A percentile compares a stretch with the other conserved stretches of the same genome.
These are phyloP conservation scores for Margaritispora aquatica DNA, from an alignment of 495 filamentous ascomycete genomes.

Conservation along the genomic window DNA sequence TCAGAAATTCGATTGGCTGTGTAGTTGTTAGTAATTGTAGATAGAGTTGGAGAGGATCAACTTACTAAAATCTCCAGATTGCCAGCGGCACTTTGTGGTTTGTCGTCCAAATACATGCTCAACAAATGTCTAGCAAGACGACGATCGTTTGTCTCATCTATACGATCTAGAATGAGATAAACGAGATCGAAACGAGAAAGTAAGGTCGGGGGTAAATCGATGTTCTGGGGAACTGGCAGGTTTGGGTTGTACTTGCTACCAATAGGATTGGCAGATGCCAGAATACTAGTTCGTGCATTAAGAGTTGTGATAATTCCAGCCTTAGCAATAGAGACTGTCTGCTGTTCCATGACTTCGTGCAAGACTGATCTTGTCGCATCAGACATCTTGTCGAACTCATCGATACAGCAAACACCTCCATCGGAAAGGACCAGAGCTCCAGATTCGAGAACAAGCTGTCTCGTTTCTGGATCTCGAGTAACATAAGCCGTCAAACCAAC, in stretches of 20 bases:
- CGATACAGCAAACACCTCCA: conserved; percentile 96
- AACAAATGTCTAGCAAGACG: conserved; percentile 87
- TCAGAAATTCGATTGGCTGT: conserved; percentile 89
- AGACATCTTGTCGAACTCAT: conserved; percentile 99
- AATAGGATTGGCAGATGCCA: conserved; percentile 96
- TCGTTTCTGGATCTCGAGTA: conserved; percentile 89
- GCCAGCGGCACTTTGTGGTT: conserved; percentile 71
- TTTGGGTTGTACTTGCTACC: conserved; percentile 96
- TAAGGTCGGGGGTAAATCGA: conserved; percentile 91
- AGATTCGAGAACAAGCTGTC: conserved; percentile 93
- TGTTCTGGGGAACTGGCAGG: conserved; percentile 93
- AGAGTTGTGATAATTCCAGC: conserved; percentile 98
- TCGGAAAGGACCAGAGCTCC: conserved; percentile 93
- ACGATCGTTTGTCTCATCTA: conserved; percentile 83
- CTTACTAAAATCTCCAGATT: conserved; percentile 72
- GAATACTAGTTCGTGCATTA: conserved; percentile 88
- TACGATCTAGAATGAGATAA: conserved; percentile 89
- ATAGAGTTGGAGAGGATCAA: not conserved
- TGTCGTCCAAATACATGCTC: conserved; percentile 95
- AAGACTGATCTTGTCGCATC: conserved; percentile 92
- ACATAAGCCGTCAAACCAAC: conserved; percentile 98
- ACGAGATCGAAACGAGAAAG: conserved; percentile 95
- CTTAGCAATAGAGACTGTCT: conserved; percentile 98
- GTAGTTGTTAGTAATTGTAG: not conserved
- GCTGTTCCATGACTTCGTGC: conserved; percentile 99